phyloP scores from a whole-genome alignment of 2,329 filamentous ascomycete species.

The Tolypocladium album region DNA sequence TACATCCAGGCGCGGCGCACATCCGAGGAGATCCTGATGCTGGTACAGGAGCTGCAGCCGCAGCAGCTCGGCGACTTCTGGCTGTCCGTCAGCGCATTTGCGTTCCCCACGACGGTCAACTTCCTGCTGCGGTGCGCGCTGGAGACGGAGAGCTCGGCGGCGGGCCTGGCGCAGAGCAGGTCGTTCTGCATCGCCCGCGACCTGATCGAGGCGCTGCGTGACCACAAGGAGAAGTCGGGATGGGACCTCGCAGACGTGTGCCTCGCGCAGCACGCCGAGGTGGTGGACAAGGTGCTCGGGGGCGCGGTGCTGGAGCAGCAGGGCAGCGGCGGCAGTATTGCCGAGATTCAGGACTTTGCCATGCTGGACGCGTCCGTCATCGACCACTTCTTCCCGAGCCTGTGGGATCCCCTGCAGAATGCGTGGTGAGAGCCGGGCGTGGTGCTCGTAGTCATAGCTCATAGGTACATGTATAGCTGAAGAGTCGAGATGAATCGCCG shows the following conservation, averaged over 20 bases:
- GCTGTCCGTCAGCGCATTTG: constrained; percentile 35
- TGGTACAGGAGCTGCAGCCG: constrained; percentile 33
- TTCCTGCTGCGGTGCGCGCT: constrained; percentile 38
- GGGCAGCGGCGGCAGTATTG: constrained; percentile 4
- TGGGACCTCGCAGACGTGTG: constrained; percentile 44
- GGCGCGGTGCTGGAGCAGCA: constrained; percentile 14
- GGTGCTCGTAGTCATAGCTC: background rate
- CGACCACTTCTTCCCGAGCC: constrained; percentile 21
- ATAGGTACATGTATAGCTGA: too few species aligned
- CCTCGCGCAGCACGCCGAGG: constrained; percentile 33
- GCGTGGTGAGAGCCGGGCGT: constrained; percentile 11
- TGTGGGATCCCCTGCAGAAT: constrained; percentile 26
- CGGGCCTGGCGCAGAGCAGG: constrained; percentile 21
- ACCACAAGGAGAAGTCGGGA: constrained; percentile 23
- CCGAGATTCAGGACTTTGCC: constrained; percentile 15
- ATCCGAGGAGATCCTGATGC: constrained; percentile 36
- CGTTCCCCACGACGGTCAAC: constrained; percentile 36
- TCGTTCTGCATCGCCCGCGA: constrained; percentile 32
- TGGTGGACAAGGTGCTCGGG: constrained; percentile 31
- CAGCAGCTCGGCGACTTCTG: constrained; percentile 37
- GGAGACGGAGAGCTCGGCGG: constrained; percentile 26
- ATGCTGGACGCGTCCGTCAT: constrained; percentile 21
- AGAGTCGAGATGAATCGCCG: background rate
- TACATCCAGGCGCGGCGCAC: constrained; percentile 31
- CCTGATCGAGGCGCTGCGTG: constrained; percentile 26